Evolutionary conservation across 805 yeast genomes (phyloP).

Genomic region (Kuraishia floccosa): DNA sequence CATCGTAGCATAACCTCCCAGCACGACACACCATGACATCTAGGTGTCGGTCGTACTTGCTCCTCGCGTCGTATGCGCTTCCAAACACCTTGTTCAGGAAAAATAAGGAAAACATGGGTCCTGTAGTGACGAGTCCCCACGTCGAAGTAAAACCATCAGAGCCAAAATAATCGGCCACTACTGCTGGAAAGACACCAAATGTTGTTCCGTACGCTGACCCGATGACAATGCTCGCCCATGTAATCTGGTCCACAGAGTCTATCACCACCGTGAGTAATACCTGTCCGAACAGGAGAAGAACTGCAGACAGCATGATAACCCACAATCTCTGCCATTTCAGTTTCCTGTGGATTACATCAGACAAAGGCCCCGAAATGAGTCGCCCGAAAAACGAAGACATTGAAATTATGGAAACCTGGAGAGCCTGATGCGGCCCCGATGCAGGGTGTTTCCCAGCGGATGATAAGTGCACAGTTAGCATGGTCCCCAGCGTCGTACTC

Average conservation of each 20-base stretch:
- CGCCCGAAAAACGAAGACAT: slow-evolving; percentile 57
- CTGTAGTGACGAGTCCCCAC: slow-evolving; percentile 70
- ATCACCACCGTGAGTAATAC: slow-evolving; percentile 19
- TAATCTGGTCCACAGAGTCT: slow-evolving; percentile 29
- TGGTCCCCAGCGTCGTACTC: background rate
- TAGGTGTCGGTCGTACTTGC: slow-evolving; percentile 25
- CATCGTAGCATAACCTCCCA: slow-evolving; percentile 37
- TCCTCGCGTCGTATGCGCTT: slow-evolving; percentile 31
- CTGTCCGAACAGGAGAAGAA: slow-evolving; percentile 24
- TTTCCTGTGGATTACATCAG: slow-evolving; percentile 46
- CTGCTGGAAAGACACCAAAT: slow-evolving; percentile 68
- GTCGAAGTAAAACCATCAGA: slow-evolving; percentile 56
- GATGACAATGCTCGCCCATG: slow-evolving; percentile 38
- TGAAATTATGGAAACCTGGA: slow-evolving; percentile 62
- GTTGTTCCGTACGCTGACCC: slow-evolving; percentile 63
- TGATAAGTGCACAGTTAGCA: background rate
- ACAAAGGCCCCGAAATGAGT: slow-evolving; percentile 49
- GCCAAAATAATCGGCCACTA: slow-evolving; percentile 65
- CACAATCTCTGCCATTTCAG: slow-evolving; percentile 50
- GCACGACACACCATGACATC: slow-evolving; percentile 25
- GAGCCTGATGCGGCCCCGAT: slow-evolving; percentile 45
- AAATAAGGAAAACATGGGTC: slow-evolving; percentile 48
- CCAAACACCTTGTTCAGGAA: slow-evolving; percentile 47
- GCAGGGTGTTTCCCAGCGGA: slow-evolving; percentile 10
- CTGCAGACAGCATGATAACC: slow-evolving; percentile 38